These are phyloP conservation scores for Phoma herbarum DNA, from an alignment of 2,329 filamentous ascomycete genomes.

Conservation along the genomic window DNA sequence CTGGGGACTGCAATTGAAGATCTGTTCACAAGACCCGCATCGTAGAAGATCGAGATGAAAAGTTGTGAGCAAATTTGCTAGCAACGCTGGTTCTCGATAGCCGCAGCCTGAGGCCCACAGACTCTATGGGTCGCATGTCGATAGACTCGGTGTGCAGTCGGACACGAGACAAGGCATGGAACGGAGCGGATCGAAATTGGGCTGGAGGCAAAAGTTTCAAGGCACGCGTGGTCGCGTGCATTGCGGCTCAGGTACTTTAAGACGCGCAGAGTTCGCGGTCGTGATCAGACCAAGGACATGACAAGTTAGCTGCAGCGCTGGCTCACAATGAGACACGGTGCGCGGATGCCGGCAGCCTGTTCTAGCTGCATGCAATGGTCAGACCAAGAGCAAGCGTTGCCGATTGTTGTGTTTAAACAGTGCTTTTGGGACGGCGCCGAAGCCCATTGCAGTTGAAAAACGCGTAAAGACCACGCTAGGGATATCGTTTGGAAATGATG, in stretches of 20 bases:
- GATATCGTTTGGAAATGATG: slow-evolving; percentile 32
- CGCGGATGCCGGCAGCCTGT: slow-evolving; percentile 39
- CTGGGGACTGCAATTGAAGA: slow-evolving; percentile 16
- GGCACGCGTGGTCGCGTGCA: slow-evolving; percentile 42
- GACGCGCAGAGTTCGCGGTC: slow-evolving; percentile 45
- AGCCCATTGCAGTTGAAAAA: slow-evolving; percentile 27
- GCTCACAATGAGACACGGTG: slow-evolving; percentile 28
- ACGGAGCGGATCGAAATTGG: slow-evolving; percentile 41
- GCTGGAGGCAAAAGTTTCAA: slow-evolving; percentile 33
- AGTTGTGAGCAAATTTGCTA: slow-evolving; percentile 40
- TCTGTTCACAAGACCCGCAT: slow-evolving; percentile 26
- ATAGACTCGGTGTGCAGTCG: slow-evolving; percentile 30
- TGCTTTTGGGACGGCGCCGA: slow-evolving; percentile 31
- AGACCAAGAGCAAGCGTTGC: slow-evolving; percentile 36
- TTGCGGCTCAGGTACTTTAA: slow-evolving; percentile 40
- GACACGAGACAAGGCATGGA: slow-evolving; percentile 31
- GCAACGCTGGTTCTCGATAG: slow-evolving; percentile 16
- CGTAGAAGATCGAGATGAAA: slow-evolving; percentile 26
- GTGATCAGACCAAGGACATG: slow-evolving; percentile 40
- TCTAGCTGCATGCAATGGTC: slow-evolving; percentile 41
- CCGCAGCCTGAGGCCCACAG: slow-evolving; percentile 20
- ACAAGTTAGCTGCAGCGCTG: slow-evolving; percentile 25
- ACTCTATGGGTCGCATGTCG: slow-evolving; percentile 29
- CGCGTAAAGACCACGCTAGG: slow-evolving; percentile 39
- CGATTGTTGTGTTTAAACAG: slow-evolving; percentile 33